Evolutionary conservation across 495 filamentous ascomycete species (phyloP).

Genomic region (Cairneyella variabilis): DNA sequence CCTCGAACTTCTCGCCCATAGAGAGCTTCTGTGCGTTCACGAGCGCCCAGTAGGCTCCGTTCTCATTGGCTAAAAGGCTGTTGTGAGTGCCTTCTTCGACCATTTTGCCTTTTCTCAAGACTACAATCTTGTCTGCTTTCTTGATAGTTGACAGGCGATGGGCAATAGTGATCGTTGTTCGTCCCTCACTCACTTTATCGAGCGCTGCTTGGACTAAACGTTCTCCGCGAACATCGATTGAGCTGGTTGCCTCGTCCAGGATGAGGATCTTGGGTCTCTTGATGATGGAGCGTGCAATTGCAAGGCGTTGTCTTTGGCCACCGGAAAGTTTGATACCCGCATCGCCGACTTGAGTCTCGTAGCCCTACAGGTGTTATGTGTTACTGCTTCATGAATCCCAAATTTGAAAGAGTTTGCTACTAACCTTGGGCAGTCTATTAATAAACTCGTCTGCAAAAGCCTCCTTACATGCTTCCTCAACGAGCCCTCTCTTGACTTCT

Average conservation of each 20-base stretch:
- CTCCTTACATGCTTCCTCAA: slow-evolving; percentile 56
- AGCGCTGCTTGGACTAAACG: slow-evolving; percentile 55
- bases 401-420: too few relatives aligned
- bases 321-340: slow-evolving; percentile 57
- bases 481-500: slow-evolving; percentile 47
- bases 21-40: slow-evolving; percentile 50
- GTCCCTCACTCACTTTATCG: slow-evolving; percentile 45
- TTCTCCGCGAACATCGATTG: slow-evolving; percentile 55
- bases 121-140: slow-evolving; percentile 64
- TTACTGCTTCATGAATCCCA: too few relatives aligned
- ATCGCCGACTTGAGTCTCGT: slow-evolving; percentile 60
- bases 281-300: slow-evolving; percentile 68
- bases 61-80: slow-evolving; percentile 52
- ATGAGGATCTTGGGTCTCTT: slow-evolving; percentile 79
- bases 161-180: slow-evolving; percentile 61
- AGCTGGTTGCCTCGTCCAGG: slow-evolving; percentile 76
- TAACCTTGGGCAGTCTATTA: slow-evolving; percentile 46
- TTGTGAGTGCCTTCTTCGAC: slow-evolving; percentile 67
- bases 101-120: slow-evolving; percentile 53
- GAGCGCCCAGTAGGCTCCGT: slow-evolving; percentile 47
- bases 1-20: slow-evolving; percentile 23
- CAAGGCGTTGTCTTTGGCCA: slow-evolving; percentile 61
- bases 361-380: slow-evolving; percentile 37
- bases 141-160: slow-evolving; percentile 56
- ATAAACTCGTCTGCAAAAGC: slow-evolving; percentile 63